Conservation (phyloP, 2,329 filamentous ascomycete species). For the Cladophialophora yegresii region DNA sequence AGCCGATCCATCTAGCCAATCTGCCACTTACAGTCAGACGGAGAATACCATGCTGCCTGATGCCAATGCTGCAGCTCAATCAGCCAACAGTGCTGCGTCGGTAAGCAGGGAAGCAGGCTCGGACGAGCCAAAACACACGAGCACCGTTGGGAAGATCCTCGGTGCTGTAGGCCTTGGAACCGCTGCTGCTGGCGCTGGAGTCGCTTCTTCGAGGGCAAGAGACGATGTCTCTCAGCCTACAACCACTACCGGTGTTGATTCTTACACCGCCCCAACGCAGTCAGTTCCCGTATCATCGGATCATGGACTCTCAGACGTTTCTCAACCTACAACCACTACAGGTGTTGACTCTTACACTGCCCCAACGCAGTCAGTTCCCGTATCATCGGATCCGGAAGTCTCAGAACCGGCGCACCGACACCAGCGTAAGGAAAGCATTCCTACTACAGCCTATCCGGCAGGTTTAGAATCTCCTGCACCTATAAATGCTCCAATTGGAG, state of each 20-base stretch:
- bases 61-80: constrained; percentile 9
- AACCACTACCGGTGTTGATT: constrained; percentile 28
- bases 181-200: constrained; percentile 21
- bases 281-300: constrained; percentile 20
- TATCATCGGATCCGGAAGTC: background rate
- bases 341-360: constrained; percentile 30
- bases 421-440: constrained; percentile 34
- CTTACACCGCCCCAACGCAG: constrained; percentile 28
- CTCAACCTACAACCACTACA: constrained; percentile 28
- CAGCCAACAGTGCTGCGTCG: constrained; percentile 5
- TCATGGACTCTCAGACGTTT: background rate
- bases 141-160: constrained; percentile 29
- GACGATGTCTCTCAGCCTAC: constrained; percentile 22
- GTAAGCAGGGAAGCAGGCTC: constrained; percentile 1
- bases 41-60: constrained; percentile 12
- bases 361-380: constrained; percentile 25
- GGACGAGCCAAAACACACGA: constrained; percentile 12
- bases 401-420: constrained; percentile 3
- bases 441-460: constrained; percentile 35
- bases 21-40: constrained; percentile 12
- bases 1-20: constrained; percentile 3
- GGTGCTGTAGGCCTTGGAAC: constrained; percentile 34
- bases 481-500: constrained; percentile 33
- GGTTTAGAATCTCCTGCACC: constrained; percentile 29
- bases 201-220: constrained; percentile 12